Percentiles rank a stretch among this genome's conserved stretches.
These are phyloP conservation scores for Syzygium oleosum DNA, from an alignment of 345 rosid genomes.

Conservation along the genomic window DNA sequence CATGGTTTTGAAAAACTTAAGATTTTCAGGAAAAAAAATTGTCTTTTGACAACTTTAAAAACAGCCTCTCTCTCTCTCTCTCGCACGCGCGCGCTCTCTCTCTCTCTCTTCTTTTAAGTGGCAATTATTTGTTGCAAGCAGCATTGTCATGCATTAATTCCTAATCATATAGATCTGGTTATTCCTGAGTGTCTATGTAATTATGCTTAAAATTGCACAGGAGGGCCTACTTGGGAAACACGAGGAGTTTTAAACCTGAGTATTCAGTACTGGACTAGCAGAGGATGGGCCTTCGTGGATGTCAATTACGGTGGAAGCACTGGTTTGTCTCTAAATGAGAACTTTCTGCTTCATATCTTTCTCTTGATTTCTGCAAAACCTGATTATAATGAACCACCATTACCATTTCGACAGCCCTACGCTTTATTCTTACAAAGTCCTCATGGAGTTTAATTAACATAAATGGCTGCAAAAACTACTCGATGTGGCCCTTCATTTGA, in stretches of 20 bases:
- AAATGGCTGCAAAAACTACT: background rate
- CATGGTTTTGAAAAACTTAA: background rate
- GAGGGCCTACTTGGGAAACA: slow-evolving; percentile 88
- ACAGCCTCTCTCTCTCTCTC: background rate
- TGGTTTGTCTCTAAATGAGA: slow-evolving; percentile 39
- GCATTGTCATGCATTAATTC: background rate
- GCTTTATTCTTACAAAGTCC: background rate
- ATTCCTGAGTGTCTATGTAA: background rate
- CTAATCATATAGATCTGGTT: background rate
- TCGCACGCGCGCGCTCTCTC: background rate
- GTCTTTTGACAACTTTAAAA: background rate
- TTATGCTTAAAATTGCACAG: slow-evolving; percentile 22
- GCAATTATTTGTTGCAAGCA: background rate
- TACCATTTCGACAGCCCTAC: background rate
- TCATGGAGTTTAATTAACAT: background rate
- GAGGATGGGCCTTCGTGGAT: slow-evolving; percentile 98
- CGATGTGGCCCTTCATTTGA: background rate
- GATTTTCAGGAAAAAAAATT: background rate
- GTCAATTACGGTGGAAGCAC: slow-evolving; percentile 99
- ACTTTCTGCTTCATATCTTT: background rate
- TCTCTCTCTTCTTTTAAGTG: background rate
- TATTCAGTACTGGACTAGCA: slow-evolving; percentile 92
- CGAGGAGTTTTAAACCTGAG: slow-evolving; percentile 64
- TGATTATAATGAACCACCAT: background rate
- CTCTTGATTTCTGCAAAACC: background rate